Conservation (phyloP, 2,329 filamentous ascomycete species). For the Dactylellina haptotyla region DNA sequence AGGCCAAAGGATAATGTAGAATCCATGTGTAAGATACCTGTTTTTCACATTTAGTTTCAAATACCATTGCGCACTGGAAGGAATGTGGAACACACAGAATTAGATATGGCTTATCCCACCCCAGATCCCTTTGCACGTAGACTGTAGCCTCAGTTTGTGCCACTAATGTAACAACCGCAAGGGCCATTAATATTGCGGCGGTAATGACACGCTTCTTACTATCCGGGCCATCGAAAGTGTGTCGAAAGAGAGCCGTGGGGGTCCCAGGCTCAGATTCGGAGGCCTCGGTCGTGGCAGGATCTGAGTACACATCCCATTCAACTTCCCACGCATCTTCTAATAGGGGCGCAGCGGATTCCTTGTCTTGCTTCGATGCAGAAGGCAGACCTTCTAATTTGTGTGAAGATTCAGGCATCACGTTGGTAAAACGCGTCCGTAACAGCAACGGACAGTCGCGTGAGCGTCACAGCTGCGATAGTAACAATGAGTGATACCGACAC, state of each 20-base stretch:
- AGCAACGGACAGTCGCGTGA: slow-evolving; percentile 5
- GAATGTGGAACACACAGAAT: slow-evolving; percentile 25
- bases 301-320: slow-evolving; percentile 51
- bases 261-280: slow-evolving; percentile 34
- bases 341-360: slow-evolving; percentile 7
- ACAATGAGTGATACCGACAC: not conserved
- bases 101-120: slow-evolving; percentile 49
- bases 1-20: slow-evolving; percentile 46
- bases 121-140: slow-evolving; percentile 36
- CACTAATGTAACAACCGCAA: slow-evolving; percentile 26
- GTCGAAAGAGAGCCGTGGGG: slow-evolving; percentile 28
- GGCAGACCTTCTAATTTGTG: slow-evolving; percentile 3
- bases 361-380: slow-evolving; percentile 9
- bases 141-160: slow-evolving; percentile 46
- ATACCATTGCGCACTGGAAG: not conserved
- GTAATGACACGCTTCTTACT: slow-evolving; percentile 22
- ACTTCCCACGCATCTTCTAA: slow-evolving; percentile 48
- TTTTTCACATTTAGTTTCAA: not conserved
- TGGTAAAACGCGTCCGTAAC: slow-evolving; percentile 1
- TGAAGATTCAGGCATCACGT: slow-evolving; percentile 24
- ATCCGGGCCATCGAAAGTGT: slow-evolving; percentile 19
- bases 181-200: slow-evolving; percentile 35
- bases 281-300: slow-evolving; percentile 19
- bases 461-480: not conserved
- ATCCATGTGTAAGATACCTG: slow-evolving; percentile 47